Evolutionary conservation across 805 yeast genomes (phyloP).

Genomic region (Metschnikowia peoriensis): DNA sequence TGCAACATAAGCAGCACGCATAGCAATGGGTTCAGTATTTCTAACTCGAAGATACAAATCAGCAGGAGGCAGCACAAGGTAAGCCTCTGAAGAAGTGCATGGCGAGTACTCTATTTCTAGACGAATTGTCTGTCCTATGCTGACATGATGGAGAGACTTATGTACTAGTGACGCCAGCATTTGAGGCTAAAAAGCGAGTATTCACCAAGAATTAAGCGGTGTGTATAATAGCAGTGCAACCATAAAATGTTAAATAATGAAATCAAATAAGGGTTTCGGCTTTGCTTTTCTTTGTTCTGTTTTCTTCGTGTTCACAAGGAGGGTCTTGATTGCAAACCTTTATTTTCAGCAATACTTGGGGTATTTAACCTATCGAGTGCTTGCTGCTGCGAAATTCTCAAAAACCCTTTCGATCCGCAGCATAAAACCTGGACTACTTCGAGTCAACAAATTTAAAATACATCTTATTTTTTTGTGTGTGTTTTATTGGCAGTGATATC

Average conservation of each 20-base stretch:
- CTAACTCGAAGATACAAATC: constrained; percentile 56
- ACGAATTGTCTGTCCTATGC: constrained; percentile 18
- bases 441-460: too few species aligned
- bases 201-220: neutral
- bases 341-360: neutral
- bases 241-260: neutral
- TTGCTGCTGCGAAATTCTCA: neutral
- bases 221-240: neutral
- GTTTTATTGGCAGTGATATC: too few species aligned
- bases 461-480: too few species aligned
- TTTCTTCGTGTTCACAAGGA: neutral
- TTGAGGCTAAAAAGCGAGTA: neutral
- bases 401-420: neutral
- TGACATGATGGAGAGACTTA: constrained; percentile 15
- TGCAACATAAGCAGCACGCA: constrained; percentile 79
- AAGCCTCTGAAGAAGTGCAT: constrained; percentile 14
- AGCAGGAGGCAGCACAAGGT: constrained; percentile 20
- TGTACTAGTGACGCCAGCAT: constrained; percentile 15
- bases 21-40: constrained; percentile 67
- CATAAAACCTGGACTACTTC: neutral
- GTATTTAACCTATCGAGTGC: neutral
- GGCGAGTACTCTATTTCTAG: constrained; percentile 16
- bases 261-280: too few species aligned
- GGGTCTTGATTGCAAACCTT: neutral
- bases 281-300: neutral